These are phyloP conservation scores for Colletotrichum orchidophilum DNA, from an alignment of 2,329 filamentous ascomycete species.

Conservation along the genomic window DNA sequence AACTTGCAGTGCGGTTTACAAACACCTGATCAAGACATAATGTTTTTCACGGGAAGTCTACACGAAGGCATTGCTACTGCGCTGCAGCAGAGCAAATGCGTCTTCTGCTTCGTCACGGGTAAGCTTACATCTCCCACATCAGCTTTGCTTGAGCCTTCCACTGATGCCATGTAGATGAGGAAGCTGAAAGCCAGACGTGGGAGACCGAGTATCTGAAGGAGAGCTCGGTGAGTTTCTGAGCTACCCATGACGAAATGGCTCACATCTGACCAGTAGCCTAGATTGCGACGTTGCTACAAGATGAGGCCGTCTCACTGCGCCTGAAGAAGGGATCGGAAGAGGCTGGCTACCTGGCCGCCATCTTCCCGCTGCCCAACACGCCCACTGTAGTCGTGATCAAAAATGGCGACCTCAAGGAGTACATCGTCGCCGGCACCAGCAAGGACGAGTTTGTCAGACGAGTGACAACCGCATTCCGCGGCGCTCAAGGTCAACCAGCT, in stretches of 20 bases:
- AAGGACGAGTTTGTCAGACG: slow-evolving; percentile 74
- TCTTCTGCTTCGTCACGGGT: slow-evolving; percentile 88
- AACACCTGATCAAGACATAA: slow-evolving; percentile 45
- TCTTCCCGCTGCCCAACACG: slow-evolving; percentile 82
- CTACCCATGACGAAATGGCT: too few relatives aligned
- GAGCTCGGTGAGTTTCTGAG: slow-evolving; percentile 55
- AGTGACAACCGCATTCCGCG: slow-evolving; percentile 50
- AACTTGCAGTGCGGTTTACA: not conserved
- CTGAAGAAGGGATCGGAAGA: slow-evolving; percentile 80
- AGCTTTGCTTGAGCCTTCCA: not conserved
- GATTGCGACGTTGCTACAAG: slow-evolving; percentile 13
- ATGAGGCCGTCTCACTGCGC: slow-evolving; percentile 74
- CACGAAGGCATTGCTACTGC: slow-evolving; percentile 84
- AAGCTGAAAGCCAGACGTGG: slow-evolving; percentile 76
- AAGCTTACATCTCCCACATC: slow-evolving; percentile 37
- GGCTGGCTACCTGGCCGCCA: slow-evolving; percentile 81
- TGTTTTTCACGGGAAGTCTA: slow-evolving; percentile 86
- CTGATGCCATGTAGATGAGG: slow-evolving; percentile 63
- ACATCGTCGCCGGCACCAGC: slow-evolving; percentile 71
- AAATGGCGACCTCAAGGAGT: slow-evolving; percentile 81
- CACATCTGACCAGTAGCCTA: not conserved
- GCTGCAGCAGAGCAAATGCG: slow-evolving; percentile 77
- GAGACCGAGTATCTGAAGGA: slow-evolving; percentile 74
- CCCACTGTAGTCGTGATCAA: slow-evolving; percentile 84
- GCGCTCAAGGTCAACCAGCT: slow-evolving; percentile 7